Evolutionary conservation across 2,329 filamentous ascomycete species (phyloP).

Genomic region (Colletotrichum sp.): DNA sequence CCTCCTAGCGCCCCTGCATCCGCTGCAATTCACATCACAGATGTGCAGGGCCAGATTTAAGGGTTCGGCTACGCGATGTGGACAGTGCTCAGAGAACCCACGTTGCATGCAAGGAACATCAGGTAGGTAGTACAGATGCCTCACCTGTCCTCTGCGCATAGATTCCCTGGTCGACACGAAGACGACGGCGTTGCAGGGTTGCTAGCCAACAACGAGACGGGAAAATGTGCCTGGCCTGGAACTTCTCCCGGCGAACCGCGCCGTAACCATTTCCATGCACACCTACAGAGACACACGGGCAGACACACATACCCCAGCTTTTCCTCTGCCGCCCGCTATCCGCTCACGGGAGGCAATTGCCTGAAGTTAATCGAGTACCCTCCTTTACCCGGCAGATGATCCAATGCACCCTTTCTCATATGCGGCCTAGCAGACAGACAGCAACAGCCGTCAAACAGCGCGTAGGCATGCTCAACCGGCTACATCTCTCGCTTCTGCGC

Average conservation of each 20-base stretch:
- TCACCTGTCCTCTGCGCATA: neutral
- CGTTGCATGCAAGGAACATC: neutral
- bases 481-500: neutral
- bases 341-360: neutral
- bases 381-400: neutral
- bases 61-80: neutral
- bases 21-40: neutral
- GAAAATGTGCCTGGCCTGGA: neutral
- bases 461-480: neutral
- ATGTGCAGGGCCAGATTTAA: neutral
- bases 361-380: neutral
- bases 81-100: neutral
- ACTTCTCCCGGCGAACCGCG: neutral
- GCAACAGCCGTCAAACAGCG: neutral
- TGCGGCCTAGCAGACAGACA: neutral
- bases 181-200: too few species aligned
- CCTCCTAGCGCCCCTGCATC: neutral
- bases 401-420: neutral
- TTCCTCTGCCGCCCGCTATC: slow-evolving; percentile 15
- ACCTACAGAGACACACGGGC: neutral
- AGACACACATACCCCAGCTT: slow-evolving; percentile 4
- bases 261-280: neutral
- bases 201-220: neutral
- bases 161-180: neutral
- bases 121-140: neutral